Evolutionary conservation across 768 basidiomycete genomes (phyloP), one percentile per base, ranked within the genome.

Genomic region (Mycena indigotica): DNA sequence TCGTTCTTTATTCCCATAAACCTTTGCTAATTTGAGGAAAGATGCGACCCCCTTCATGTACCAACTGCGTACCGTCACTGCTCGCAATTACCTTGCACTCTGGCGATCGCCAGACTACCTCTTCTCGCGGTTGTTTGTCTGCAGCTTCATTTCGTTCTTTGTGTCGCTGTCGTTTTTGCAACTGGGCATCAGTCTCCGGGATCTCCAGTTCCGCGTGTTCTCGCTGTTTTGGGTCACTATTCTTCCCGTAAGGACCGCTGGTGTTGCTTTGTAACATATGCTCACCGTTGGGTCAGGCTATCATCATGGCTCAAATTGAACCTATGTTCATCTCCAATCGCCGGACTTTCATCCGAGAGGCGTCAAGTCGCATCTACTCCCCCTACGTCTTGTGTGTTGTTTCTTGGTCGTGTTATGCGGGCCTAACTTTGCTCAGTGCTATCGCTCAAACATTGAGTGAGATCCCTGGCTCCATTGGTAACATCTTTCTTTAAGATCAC

Each of bases 21-120:
- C 15, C n/a, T 40, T 48, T 46, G 50, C 23, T 66, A 21, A 15
- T 6, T n/a, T 44, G 17, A 24, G 2, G 21, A 51, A 45, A 88
- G 86, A 91, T 69, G 89, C 93, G 1, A 91, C 91, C 0, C 78
- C 88, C 0, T 88, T 92, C 75, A 70, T 79, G 50, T 87, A 86
- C 68, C 93, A 96, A 70, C 76, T 95, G 60, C 77, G 78, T 61
- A 77, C 79, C 15, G 91, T 95, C 56, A 77, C 85, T 17, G 63
- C 75, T 21, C 80, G 93, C 39, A 89, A 90, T 67, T 85, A 85
- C 65, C 65, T 77, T 5, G 85, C 90, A 2, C 75, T 94, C 13
- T 95, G 90, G 88, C 79, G 93, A 53, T 89, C 87, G 8, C 89
- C 92, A 3, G 86, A 93, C 62, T 95, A 95, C 69, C 84, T 91